Evolutionary conservation across 768 basidiomycete genomes (phyloP), one percentile per base, ranked within the genome.

Genomic region (Xerocomus potaroensis): DNA sequence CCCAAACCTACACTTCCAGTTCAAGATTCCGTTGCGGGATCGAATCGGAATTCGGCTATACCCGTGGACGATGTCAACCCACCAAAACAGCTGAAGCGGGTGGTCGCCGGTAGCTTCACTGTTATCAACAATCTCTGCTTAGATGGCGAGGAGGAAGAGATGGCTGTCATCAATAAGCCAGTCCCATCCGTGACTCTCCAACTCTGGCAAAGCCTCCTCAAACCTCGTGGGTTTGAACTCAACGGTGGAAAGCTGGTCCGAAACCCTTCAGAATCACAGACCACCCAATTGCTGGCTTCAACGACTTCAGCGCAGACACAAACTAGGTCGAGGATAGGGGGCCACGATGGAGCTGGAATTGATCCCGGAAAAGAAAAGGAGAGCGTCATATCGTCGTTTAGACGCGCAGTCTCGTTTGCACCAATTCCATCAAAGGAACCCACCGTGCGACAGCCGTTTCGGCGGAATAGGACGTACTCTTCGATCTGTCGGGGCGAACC

Each of bases 131-230:
- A 56, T 38, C 38, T 65, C 15, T 43, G 47, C 5, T 16, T 47
- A 22, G 65, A 65, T 9, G 46, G 29, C 0, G 69, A 70, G 1
- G 70, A 76, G 12, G 79, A 84, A 39, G 84, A 83, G 41, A 82
- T 83, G 56, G 69, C 76, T 0, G 79, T 77, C 0, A 63, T 74
- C 15, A 69, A 79, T 10, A 78, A 72, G 43, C 80, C 81, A n/a
- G 68, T 80, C 1, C 83, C 83, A 1, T 72, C 73, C 0, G 72
- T 81, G 3, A 83, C 82, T 1, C 71, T 84, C 33, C 79, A 81
- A 48, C 72, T 89, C 8, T 90, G 87, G 87, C 73, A 77, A 41
- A 75, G 75, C 50, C 78, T 90, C 21, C 75, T 90, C 23, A 74
- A 77, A 46, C 69, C 76, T 22, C 77, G 87, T 8, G 87, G 87